phyloP scores from a whole-genome alignment of 2,329 filamentous ascomycete genomes.

The Apiospora aurea region DNA sequence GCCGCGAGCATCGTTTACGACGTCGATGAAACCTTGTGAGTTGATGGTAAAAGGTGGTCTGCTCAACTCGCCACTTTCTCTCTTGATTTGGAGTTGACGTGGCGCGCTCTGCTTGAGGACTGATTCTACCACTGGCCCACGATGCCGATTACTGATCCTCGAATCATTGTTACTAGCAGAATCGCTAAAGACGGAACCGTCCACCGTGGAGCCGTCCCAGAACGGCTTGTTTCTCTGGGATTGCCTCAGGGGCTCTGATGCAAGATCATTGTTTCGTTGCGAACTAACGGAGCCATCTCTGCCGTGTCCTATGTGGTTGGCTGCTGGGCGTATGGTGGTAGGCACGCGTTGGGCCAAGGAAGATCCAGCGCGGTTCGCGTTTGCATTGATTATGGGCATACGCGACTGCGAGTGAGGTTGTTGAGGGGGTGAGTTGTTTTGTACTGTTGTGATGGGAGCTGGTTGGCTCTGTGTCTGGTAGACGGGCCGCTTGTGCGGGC shows the following conservation, averaged over 20 bases:
- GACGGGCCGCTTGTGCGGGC: slow-evolving; percentile 35
- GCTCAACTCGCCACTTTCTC: slow-evolving; percentile 30
- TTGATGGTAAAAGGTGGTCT: slow-evolving; percentile 39
- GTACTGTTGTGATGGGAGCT: slow-evolving; percentile 27
- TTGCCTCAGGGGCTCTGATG: slow-evolving; percentile 36
- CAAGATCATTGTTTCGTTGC: slow-evolving; percentile 33
- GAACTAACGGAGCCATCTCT: slow-evolving; percentile 37
- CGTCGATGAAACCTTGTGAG: slow-evolving; percentile 40
- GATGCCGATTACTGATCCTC: slow-evolving; percentile 34
- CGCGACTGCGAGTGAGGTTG: slow-evolving; percentile 37
- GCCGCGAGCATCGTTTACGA: slow-evolving; percentile 38
- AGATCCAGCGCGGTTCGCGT: slow-evolving; percentile 36
- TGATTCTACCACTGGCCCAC: slow-evolving; percentile 23
- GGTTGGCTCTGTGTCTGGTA: slow-evolving; percentile 29
- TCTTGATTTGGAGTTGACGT: slow-evolving; percentile 36
- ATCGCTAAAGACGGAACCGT: slow-evolving; percentile 44
- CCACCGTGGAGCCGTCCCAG: slow-evolving; percentile 44
- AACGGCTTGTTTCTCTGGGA: slow-evolving; percentile 35
- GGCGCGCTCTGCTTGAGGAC: slow-evolving; percentile 36
- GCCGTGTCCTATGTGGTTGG: slow-evolving; percentile 33
- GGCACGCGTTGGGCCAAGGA: slow-evolving; percentile 34
- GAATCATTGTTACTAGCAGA: slow-evolving; percentile 42
- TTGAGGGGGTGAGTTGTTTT: slow-evolving; percentile 28
- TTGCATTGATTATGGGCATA: slow-evolving; percentile 40
- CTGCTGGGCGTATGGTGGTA: slow-evolving; percentile 28